Evolutionary conservation across 371 early-diverging fungal species (phyloP).

Genomic region (Fennellomyces sp.): DNA sequence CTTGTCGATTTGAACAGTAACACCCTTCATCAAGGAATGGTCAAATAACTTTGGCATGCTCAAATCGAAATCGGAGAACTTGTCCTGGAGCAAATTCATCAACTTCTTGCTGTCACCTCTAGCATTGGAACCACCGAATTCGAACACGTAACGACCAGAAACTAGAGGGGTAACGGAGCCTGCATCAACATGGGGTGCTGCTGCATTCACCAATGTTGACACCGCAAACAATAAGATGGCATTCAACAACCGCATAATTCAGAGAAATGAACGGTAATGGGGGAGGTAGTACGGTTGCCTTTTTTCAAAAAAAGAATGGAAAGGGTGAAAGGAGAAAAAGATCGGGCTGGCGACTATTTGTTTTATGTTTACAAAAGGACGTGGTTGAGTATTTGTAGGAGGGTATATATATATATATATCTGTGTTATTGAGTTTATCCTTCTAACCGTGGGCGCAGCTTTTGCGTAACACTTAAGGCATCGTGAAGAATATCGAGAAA

Average conservation of each 20-base stretch:
- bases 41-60: constrained; percentile 25
- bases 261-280: too few species aligned
- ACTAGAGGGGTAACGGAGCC: constrained; percentile 1
- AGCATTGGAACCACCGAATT: constrained; percentile 17
- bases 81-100: constrained; percentile 18
- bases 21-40: constrained; percentile 36
- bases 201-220: not conserved
- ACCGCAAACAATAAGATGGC: not conserved
- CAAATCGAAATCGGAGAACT: constrained; percentile 24
- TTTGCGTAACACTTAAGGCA: not conserved
- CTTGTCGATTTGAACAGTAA: constrained; percentile 28
- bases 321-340: not conserved
- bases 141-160: constrained; percentile 40
- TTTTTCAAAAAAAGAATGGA: not conserved
- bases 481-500: not conserved
- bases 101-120: constrained; percentile 5
- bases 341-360: too few species aligned
- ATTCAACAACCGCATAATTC: not conserved
- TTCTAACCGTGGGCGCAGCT: too few species aligned
- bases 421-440: not conserved
- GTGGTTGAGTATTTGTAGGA: not conserved
- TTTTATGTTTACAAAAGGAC: too few species aligned
- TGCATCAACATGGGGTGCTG: not conserved
- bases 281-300: not conserved
- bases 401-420: not conserved